Percentiles rank a stretch among this genome's conserved stretches.
Evolutionary conservation across 495 filamentous ascomycete species (phyloP).

Genomic region (Penicillium pulvis): DNA sequence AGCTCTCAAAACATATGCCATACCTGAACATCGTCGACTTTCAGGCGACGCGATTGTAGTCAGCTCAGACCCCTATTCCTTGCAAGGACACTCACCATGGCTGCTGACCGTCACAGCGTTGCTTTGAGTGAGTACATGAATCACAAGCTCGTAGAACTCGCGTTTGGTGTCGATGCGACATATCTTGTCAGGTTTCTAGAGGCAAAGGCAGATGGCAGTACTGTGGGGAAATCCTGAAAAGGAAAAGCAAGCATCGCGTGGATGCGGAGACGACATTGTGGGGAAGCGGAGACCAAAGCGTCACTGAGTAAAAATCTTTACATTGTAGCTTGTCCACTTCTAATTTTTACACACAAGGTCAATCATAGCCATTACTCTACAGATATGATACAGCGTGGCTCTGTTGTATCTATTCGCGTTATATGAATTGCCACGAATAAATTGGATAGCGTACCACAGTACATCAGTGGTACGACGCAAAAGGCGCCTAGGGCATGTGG

Average conservation of each 20-base stretch:
- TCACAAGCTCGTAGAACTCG: constrained; percentile 22
- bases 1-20: neutral
- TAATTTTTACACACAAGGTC: too few relatives aligned
- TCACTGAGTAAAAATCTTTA: neutral
- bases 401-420: too few relatives aligned
- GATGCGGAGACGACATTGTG: constrained; percentile 16
- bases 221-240: constrained; percentile 5
- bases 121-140: constrained; percentile 20
- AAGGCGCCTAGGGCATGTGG: too few relatives aligned
- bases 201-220: neutral
- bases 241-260: constrained; percentile 3
- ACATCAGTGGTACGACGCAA: too few relatives aligned
- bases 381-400: too few relatives aligned
- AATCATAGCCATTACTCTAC: too few relatives aligned
- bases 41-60: neutral
- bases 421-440: too few relatives aligned
- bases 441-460: too few relatives aligned
- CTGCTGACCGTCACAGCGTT: constrained; percentile 22
- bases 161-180: constrained; percentile 9
- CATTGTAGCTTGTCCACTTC: too few relatives aligned
- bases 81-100: constrained; percentile 15
- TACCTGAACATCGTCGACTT: constrained; percentile 23
- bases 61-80: neutral
- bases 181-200: constrained; percentile 1
- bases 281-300: constrained; percentile 6